These are phyloP conservation scores for Leccinum incarnatum DNA, from an alignment of 768 basidiomycete species.

Conservation along the genomic window DNA sequence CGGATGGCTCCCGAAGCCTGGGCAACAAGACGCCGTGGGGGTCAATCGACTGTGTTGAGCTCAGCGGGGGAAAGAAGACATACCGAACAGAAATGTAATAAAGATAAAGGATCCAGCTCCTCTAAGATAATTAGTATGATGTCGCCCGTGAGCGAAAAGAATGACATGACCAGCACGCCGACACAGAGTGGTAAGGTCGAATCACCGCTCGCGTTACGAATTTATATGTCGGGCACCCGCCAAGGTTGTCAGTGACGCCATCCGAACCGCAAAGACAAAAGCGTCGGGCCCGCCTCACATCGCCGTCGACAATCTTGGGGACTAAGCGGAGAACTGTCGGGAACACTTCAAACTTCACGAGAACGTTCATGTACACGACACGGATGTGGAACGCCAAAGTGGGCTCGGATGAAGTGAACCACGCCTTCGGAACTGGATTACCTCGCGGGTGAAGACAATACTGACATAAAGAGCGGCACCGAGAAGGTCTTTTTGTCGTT, in stretches of 20 bases:
- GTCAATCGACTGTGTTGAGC: slow-evolving; percentile 1
- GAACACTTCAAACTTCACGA: slow-evolving; percentile 26
- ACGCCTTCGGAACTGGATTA: slow-evolving; percentile 18
- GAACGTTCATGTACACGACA: slow-evolving; percentile 27
- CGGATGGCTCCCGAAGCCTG: slow-evolving; percentile 27
- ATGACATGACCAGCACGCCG: slow-evolving; percentile 37
- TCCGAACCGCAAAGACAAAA: slow-evolving; percentile 33
- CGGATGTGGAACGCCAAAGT: slow-evolving; percentile 26
- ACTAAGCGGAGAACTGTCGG: slow-evolving; percentile 28
- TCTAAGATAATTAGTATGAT: slow-evolving; percentile 32
- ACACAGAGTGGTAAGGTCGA: slow-evolving; percentile 18
- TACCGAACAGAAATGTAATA: slow-evolving; percentile 32
- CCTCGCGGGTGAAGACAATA: slow-evolving; percentile 27
- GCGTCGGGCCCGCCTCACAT: slow-evolving; percentile 31
- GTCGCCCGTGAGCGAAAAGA: slow-evolving; percentile 32
- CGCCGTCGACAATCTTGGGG: slow-evolving; percentile 27
- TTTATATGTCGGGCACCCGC: slow-evolving; percentile 32
- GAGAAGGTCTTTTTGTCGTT: slow-evolving; percentile 29
- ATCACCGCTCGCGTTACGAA: slow-evolving; percentile 7
- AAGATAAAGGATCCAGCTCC: slow-evolving; percentile 33
- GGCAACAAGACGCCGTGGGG: not conserved
- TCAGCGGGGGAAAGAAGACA: not conserved
- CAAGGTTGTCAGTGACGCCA: slow-evolving; percentile 20
- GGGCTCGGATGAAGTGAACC: slow-evolving; percentile 20
- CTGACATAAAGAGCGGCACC: slow-evolving; percentile 29